Evolutionary conservation across 2,329 filamentous ascomycete genomes (phyloP), one percentile per base, ranked within the genome.

Genomic region (Ceratocystis cacaofunesta): DNA sequence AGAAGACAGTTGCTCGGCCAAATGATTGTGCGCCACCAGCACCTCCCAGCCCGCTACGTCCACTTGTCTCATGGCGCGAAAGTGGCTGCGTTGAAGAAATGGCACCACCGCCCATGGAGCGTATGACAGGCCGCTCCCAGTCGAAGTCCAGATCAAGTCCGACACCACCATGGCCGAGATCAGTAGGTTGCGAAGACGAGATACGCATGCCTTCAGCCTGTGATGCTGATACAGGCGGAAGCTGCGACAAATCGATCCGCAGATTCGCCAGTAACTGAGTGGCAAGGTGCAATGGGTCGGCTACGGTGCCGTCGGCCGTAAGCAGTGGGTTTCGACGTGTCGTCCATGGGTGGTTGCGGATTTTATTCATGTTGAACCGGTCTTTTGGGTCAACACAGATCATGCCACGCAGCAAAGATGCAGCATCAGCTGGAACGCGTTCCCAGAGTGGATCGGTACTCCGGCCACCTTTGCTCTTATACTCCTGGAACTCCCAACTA

Each of bases 291-390:
- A 97, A 78, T 0, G 90, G 89, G 71, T 97, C 90, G 10, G 82
- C 82, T 43, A 92, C 81, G 69, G 81, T 84, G 70, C 92, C 92
- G 68, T 91, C 86, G 0, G 82, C 72, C 3, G 85, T 85, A 62
- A 97, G 80, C 70, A 91, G 86, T 41, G 80, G 82, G 74, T 97
- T 99, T 67, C 80, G 80, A 58, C 90, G 83, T 2, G 90, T 96
- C 73, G 90, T 96, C 94, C 94, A 99, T 1, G 92, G 92, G 75
- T 99, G 94, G 69, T 89, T 85, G 68, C 90, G 88, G 69, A 99
- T 87, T 71, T 91, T 86, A 62, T 89, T 83, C 69, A 97, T 87
- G n/a, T 84, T 86, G 77, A 96, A 96, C 52, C 94, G 85, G 69
- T 83, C 85, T 5, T 73, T 73, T 0, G 88, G 79, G 65, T 96